Evolutionary conservation across 768 basidiomycete species (phyloP).

Genomic region (Boletus patriciae): DNA sequence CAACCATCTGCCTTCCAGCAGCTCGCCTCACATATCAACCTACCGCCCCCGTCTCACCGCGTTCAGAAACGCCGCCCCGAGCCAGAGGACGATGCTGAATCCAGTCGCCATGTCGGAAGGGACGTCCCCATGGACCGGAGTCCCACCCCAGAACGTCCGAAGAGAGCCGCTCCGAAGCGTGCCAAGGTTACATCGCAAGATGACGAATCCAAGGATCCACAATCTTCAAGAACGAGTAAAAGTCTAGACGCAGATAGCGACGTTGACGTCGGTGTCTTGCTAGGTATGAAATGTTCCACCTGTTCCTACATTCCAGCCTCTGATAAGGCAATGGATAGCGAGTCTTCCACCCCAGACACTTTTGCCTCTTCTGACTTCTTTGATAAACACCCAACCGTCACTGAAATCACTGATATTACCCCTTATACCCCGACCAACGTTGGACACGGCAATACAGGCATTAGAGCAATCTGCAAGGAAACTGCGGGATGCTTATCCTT

Average conservation of each 20-base stretch:
- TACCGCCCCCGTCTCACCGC: slow-evolving; percentile 41
- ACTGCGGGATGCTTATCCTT: slow-evolving; percentile 81
- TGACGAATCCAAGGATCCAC: slow-evolving; percentile 40
- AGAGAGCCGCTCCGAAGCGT: slow-evolving; percentile 68
- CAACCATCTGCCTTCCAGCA: slow-evolving; percentile 54
- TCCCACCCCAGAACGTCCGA: slow-evolving; percentile 78
- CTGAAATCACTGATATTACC: slow-evolving; percentile 71
- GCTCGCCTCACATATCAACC: slow-evolving; percentile 50
- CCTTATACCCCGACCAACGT: slow-evolving; percentile 81
- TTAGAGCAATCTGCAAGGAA: slow-evolving; percentile 67
- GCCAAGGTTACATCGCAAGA: slow-evolving; percentile 35
- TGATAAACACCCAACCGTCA: slow-evolving; percentile 65
- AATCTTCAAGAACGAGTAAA: slow-evolving; percentile 51
- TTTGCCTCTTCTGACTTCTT: slow-evolving; percentile 67
- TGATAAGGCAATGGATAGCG: slow-evolving; percentile 45
- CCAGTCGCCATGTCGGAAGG: slow-evolving; percentile 34
- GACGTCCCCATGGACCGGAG: slow-evolving; percentile 84
- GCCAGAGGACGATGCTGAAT: slow-evolving; percentile 62
- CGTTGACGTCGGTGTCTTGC: slow-evolving; percentile 72
- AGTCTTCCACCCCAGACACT: slow-evolving; percentile 77
- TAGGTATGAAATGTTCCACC: slow-evolving; percentile 53
- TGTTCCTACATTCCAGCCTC: slow-evolving; percentile 1
- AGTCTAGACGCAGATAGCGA: slow-evolving; percentile 40
- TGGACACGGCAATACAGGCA: slow-evolving; percentile 71
- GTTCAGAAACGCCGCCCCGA: slow-evolving; percentile 67